Percentiles rank a stretch among this genome's conserved stretches.
Evolutionary conservation across 306 rosid species (phyloP).

Genomic region (Vigna hirtella): DNA sequence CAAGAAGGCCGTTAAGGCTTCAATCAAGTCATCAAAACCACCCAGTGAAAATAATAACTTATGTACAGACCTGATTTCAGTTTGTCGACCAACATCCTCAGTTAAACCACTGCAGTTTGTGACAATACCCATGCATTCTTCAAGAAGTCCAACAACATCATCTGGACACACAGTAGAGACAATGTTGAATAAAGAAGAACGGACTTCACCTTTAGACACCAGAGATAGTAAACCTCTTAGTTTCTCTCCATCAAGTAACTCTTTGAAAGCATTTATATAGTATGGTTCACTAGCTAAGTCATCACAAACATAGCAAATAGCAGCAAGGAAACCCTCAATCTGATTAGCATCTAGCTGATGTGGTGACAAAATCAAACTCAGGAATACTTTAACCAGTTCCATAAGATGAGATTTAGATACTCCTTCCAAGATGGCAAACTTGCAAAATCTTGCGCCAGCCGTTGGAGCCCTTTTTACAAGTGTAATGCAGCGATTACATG

Average conservation of each 20-base stretch:
- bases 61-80: constrained; percentile 87
- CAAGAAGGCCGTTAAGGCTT: constrained; percentile 66
- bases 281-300: constrained; percentile 58
- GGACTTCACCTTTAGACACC: constrained; percentile 66
- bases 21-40: constrained; percentile 74
- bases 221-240: constrained; percentile 64
- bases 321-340: constrained; percentile 80
- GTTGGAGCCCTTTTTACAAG: constrained; percentile 81
- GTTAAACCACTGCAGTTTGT: constrained; percentile 80
- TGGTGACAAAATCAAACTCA: constrained; percentile 63
- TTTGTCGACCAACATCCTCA: constrained; percentile 70
- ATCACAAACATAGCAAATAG: constrained; percentile 67
- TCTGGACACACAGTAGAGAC: constrained; percentile 67
- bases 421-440: constrained; percentile 72
- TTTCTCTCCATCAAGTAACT: constrained; percentile 65
- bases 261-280: constrained; percentile 61
- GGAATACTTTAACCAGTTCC: constrained; percentile 72
- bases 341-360: constrained; percentile 57
- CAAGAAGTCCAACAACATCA: constrained; percentile 65
- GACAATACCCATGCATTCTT: constrained; percentile 65
- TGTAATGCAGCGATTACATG: constrained; percentile 87
- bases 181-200: constrained; percentile 75
- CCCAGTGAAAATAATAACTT: constrained; percentile 74
- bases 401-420: constrained; percentile 67
- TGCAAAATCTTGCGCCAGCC: constrained; percentile 92